Evolutionary conservation across 371 early-diverging fungal genomes (phyloP).

Genomic region (Polyrhizophydium stewartii): DNA sequence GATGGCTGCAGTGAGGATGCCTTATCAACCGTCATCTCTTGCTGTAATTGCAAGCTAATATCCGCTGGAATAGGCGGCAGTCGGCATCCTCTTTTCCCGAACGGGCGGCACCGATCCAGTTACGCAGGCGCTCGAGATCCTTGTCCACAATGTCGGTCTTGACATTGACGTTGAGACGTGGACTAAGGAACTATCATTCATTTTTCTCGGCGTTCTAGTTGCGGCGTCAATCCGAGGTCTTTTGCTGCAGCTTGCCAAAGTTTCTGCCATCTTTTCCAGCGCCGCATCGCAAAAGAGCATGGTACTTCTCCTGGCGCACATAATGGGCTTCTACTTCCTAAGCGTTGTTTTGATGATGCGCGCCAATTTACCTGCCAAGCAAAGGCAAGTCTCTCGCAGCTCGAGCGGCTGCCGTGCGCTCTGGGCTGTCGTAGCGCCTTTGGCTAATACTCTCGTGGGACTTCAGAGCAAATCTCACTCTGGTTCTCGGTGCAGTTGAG

Average conservation of each 20-base stretch:
- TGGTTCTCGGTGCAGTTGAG: conserved; percentile 67
- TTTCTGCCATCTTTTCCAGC: conserved; percentile 46
- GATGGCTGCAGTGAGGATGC: conserved; percentile 60
- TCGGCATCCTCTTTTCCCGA: conserved; percentile 75
- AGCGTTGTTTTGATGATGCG: conserved; percentile 88
- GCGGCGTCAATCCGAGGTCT: conserved; percentile 81
- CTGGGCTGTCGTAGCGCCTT: too few relatives aligned
- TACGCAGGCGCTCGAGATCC: conserved; percentile 67
- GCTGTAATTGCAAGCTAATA: too few relatives aligned
- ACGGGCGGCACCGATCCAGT: conserved; percentile 81
- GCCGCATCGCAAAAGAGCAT: conserved; percentile 61
- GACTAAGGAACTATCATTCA: conserved; percentile 90
- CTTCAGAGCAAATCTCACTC: conserved; percentile 69
- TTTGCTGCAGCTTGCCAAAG: conserved; percentile 74
- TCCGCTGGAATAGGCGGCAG: conserved; percentile 54
- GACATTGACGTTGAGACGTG: conserved; percentile 67
- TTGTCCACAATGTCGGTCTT: conserved; percentile 57
- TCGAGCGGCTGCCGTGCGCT: too few relatives aligned
- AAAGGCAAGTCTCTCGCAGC: conserved; percentile 47
- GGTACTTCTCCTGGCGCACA: conserved; percentile 74
- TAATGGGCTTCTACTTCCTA: conserved; percentile 92
- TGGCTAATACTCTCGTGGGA: too few relatives aligned
- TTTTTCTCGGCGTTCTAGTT: conserved; percentile 85
- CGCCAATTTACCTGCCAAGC: conserved; percentile 75
- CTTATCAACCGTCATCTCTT: neutral